These are phyloP conservation scores for Aphanomyces invadans DNA, from an alignment of 352 stramenopile genomes.

Conservation along the genomic window DNA sequence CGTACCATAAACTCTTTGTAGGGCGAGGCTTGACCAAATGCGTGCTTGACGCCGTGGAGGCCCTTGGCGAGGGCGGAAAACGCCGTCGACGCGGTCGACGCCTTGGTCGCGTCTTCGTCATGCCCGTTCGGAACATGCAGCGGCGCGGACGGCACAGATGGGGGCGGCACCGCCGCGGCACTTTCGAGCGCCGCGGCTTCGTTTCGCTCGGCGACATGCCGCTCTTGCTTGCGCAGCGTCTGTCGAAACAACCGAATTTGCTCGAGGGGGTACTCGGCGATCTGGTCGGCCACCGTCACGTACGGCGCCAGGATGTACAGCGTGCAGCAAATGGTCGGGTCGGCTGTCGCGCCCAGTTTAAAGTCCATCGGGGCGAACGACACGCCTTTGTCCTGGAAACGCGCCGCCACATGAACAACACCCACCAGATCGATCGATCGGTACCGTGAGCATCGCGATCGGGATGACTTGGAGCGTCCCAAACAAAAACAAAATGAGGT, in stretches of 20 bases:
- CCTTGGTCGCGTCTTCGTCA: not conserved
- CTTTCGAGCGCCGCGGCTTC: slow-evolving; percentile 8
- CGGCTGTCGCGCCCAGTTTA: slow-evolving; percentile 61
- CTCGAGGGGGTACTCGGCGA: slow-evolving; percentile 61
- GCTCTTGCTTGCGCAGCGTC: slow-evolving; percentile 41
- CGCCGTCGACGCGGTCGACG: not conserved
- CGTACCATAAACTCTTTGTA: slow-evolving; percentile 22
- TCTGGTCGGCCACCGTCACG: slow-evolving; percentile 42
- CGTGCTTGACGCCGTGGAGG: slow-evolving; percentile 19
- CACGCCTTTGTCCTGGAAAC: slow-evolving; percentile 37
- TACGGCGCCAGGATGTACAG: slow-evolving; percentile 68
- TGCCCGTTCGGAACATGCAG: too few relatives aligned
- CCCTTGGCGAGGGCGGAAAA: slow-evolving; percentile 14
- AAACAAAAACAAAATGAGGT: slow-evolving; percentile 72
- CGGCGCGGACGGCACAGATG: not conserved
- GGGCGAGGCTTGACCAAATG: slow-evolving; percentile 15
- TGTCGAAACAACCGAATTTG: slow-evolving; percentile 74
- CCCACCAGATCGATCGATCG: not conserved
- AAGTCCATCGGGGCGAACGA: slow-evolving; percentile 75
- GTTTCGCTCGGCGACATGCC: slow-evolving; percentile 17
- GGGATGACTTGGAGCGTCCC: slow-evolving; percentile 59
- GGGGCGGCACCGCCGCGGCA: too few relatives aligned
- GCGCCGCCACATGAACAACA: not conserved
- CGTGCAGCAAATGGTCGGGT: slow-evolving; percentile 75
- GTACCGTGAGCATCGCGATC: slow-evolving; percentile 53